Base-by-base conservation (phyloP, 495 filamentous ascomycete genomes). In the Articulospora tetracladia region DNA sequence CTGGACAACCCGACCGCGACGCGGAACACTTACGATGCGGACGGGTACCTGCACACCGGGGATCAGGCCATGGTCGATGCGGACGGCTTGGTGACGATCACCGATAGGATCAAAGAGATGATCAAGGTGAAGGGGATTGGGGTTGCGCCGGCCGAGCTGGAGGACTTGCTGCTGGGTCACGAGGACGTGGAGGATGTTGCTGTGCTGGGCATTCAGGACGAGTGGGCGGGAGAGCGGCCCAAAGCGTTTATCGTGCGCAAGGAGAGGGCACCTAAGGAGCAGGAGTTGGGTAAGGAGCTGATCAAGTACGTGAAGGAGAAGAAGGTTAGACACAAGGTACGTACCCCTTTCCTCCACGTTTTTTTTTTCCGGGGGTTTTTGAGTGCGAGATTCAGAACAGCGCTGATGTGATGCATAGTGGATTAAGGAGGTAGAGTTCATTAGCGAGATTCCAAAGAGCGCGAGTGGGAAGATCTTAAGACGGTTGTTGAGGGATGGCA, bases 381-480 rank as follows among this genome's bases (percentile, higher is more conserved):
- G n/a, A n/a, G n/a, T n/a, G n/a, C n/a, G n/a, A n/a, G n/a, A n/a
- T n/a, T n/a, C n/a, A n/a, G n/a, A n/a, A n/a, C n/a, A n/a, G n/a
- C n/a, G n/a, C n/a, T n/a, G n/a, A n/a, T n/a, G 30, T 34, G 30
- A 34, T 34, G 30, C n/a, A 34, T 15, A 34, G 72, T 87, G 83
- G 82, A 68, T 90, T n/a, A 76, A 76, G 58, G 86, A 74, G 68
- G 69, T 89, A 15, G 83, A 88, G 67, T 83, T 89, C 69, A 64
- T 86, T 6, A 69, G 79, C 19, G 78, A 76, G 61, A 83, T 88
- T 53, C 92, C 92, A 22, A 95, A 93, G 80, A 93, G 86, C 55
- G 80, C 83, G 1, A 85, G 83, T 66, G 92, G 92, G 0, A 97
- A 97, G 81, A 91, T 96, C 47, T 69, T 97, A 64, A 84, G 92